Conservation (phyloP, 192 early-diverging fungal species). For the Entomortierella parvispora region DNA sequence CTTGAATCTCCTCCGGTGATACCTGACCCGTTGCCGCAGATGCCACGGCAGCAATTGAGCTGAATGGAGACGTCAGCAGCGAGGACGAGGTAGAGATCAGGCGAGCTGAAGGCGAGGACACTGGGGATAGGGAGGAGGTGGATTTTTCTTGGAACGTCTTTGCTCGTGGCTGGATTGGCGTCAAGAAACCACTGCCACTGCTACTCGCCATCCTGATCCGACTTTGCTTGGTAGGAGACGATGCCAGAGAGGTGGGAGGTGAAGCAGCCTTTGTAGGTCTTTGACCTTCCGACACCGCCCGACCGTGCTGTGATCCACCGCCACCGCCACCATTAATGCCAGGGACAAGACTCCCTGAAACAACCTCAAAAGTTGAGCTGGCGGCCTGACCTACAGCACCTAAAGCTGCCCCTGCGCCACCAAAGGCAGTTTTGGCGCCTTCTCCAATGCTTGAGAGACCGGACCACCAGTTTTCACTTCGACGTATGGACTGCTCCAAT, state of each 20-base stretch:
- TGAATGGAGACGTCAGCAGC: slow-evolving; percentile 41
- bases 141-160: slow-evolving; percentile 12
- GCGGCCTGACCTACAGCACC: slow-evolving; percentile 35
- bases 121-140: slow-evolving; percentile 38
- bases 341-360: slow-evolving; percentile 13
- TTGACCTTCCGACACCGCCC: slow-evolving; percentile 15
- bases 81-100: slow-evolving; percentile 33
- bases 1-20: slow-evolving; percentile 41
- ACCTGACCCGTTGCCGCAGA: slow-evolving; percentile 37
- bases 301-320: background rate
- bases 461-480: slow-evolving; percentile 42
- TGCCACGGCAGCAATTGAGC: slow-evolving; percentile 53
- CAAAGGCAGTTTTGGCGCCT: slow-evolving; percentile 32
- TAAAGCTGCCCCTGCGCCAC: slow-evolving; percentile 33
- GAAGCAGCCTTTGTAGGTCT: too few species aligned
- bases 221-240: too few species aligned
- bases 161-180: slow-evolving; percentile 3
- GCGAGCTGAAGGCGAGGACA: slow-evolving; percentile 7
- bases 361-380: slow-evolving; percentile 24
- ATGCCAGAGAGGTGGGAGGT: too few species aligned
- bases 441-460: slow-evolving; percentile 32
- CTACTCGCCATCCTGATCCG: background rate
- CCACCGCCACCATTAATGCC: background rate
- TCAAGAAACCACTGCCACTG: background rate
- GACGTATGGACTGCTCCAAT: slow-evolving; percentile 29